Conservation (phyloP, 176 grass and related monocot species). For the Juncus effusus region DNA sequence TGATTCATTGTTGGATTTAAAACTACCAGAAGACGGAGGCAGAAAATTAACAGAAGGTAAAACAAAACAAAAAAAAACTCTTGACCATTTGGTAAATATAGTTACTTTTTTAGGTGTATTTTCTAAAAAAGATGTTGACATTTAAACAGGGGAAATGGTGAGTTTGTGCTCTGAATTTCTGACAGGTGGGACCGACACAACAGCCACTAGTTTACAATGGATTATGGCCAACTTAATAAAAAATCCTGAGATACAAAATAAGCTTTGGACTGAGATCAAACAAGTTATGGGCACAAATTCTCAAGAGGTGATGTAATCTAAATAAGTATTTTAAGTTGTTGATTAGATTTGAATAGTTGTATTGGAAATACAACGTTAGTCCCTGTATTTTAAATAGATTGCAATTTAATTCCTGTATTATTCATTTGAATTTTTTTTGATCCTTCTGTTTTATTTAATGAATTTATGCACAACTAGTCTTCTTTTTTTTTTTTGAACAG, state of each 20-base stretch:
- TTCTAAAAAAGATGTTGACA: not conserved
- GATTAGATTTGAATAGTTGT: not conserved
- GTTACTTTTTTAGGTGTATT: too few species aligned
- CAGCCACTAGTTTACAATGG: conserved; percentile 31
- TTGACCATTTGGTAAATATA: too few species aligned
- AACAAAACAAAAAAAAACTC: too few species aligned
- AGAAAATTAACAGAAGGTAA: conserved; percentile 29
- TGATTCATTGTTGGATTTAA: conserved; percentile 30
- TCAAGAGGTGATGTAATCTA: conserved; percentile 9
- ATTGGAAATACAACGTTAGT: not conserved
- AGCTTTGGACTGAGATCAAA: conserved; percentile 29
- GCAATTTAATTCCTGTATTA: too few species aligned
- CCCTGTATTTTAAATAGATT: too few species aligned
- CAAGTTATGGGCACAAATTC: conserved; percentile 10
- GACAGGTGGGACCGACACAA: conserved; percentile 29
- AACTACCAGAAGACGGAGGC: conserved; percentile 32
- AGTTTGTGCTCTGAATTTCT: conserved; percentile 37
- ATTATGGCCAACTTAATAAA: conserved; percentile 42
- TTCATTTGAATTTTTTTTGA: too few species aligned
- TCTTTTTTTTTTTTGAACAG: too few species aligned
- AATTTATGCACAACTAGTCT: too few species aligned
- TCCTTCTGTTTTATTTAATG: too few species aligned
- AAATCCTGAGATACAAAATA: conserved; percentile 23
- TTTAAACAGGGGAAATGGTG: conserved; percentile 26
- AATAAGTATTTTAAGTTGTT: not conserved